These are phyloP conservation scores for Penicillium polonicum DNA, from an alignment of 2,329 filamentous ascomycete species.

Conservation along the genomic window DNA sequence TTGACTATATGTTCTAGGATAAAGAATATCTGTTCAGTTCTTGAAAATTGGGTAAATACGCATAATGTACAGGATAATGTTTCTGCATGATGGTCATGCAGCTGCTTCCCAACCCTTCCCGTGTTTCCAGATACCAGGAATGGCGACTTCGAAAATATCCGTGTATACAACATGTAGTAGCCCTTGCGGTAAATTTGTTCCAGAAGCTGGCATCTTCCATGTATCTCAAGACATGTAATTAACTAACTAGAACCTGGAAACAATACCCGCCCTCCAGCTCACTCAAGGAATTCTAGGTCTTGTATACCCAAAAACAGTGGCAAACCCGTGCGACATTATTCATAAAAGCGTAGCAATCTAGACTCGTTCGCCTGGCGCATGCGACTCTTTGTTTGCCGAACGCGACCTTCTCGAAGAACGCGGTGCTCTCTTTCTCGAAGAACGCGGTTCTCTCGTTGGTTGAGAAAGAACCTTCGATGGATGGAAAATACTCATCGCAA, in stretches of 20 bases:
- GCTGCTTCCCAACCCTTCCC: background rate
- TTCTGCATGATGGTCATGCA: background rate
- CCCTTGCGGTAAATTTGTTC: too few relatives aligned
- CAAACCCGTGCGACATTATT: background rate
- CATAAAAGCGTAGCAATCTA: background rate
- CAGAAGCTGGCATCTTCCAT: background rate
- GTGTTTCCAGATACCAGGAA: too few relatives aligned
- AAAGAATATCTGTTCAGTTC: too few relatives aligned
- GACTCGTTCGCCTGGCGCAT: background rate
- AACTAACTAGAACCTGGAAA: background rate
- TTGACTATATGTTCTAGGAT: background rate
- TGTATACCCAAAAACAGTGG: background rate
- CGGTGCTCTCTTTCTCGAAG: background rate
- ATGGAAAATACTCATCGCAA: constrained; percentile 8
- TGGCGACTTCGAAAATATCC: too few relatives aligned
- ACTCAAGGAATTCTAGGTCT: background rate
- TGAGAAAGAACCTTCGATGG: background rate
- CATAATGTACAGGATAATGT: background rate
- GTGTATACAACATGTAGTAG: too few relatives aligned
- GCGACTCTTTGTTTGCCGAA: background rate
- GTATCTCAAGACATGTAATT: background rate
- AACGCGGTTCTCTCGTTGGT: background rate
- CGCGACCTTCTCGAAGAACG: background rate
- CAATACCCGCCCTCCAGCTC: background rate
- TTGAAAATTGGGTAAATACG: too few relatives aligned